Evolutionary conservation across 371 early-diverging fungal genomes (phyloP), one percentile per base, ranked within the genome.

Genomic region (Fennellomyces sp.): DNA sequence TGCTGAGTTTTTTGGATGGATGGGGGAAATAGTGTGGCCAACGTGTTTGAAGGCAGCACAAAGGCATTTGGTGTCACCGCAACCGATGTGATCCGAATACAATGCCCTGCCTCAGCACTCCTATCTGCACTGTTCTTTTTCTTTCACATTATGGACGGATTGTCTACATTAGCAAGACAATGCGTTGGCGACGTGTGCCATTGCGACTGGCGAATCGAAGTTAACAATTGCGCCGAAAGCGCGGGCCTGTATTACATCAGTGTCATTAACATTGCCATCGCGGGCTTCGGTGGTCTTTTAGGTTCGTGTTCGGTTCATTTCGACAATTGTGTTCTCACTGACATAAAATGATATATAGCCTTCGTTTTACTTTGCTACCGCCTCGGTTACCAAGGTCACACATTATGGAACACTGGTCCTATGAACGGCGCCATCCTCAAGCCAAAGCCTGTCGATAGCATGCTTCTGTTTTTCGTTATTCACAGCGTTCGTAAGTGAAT

Each of bases 201-300:
- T 38, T 69, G 69, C 36, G 73, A 73, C 51, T 73, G 73, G 73
- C 59, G 73, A 11, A 19, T 73, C 17, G 58, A 69, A 3, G 61
- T 73, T 15, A 17, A 56, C 2, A 60, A 45, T 17, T 69, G 73
- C 27, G 63, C 49, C 29, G 70, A 66, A 56, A 27, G 52, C 5
- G 38, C 50, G 4, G 73, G 65, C 5, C 45, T 67, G 25, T 50
- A 45, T 21, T 60, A 64, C 42, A 56, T 73, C 23, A 52, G 69
- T 31, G 57, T 69, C 11, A 33, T 73, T 26, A 66, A 73, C 41
- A 60, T 73, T 38, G 62, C 58, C 12, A 30, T 69, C 21, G 66
- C 73, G 0, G 64, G 60, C 5, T 49, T 69, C 15, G 67, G 66
- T 13, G 57, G 56, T 38, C 47, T 57, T 17, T 47, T 71, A 12